phyloP scores from a whole-genome alignment of 768 basidiomycete species.

The Lactarius hatsudake region DNA sequence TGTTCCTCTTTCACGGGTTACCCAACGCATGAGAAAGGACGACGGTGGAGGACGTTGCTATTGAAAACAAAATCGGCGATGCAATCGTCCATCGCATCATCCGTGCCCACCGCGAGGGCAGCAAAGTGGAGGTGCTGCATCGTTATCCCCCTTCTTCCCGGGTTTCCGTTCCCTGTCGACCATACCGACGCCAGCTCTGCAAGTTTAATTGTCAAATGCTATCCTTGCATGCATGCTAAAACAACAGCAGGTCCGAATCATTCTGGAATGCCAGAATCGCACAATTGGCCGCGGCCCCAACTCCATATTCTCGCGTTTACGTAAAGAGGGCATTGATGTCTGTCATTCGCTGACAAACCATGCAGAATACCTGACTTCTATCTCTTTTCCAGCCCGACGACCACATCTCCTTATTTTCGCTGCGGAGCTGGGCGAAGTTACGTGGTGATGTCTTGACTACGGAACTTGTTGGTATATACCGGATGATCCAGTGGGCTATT shows the following conservation, averaged over 20 bases:
- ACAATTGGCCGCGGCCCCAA: constrained; percentile 85
- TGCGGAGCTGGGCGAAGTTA: constrained; percentile 93
- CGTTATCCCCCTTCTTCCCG: constrained; percentile 87
- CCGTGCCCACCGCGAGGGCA: constrained; percentile 73
- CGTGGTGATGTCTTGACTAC: constrained; percentile 80
- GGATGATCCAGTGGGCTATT: neutral
- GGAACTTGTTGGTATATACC: constrained; percentile 60
- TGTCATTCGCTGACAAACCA: constrained; percentile 30
- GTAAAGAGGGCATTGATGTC: constrained; percentile 87
- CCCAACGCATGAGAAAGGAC: constrained; percentile 49
- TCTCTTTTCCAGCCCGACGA: constrained; percentile 71
- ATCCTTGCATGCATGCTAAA: neutral
- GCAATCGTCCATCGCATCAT: constrained; percentile 90
- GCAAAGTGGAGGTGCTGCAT: constrained; percentile 92
- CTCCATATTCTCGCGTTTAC: constrained; percentile 84
- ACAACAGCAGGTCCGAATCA: constrained; percentile 73
- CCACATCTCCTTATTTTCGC: constrained; percentile 85
- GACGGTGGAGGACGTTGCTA: constrained; percentile 72
- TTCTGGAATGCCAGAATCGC: constrained; percentile 91
- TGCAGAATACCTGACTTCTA: constrained; percentile 12
- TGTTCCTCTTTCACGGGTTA: neutral
- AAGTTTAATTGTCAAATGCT: constrained; percentile 32
- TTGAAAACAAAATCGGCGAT: constrained; percentile 95
- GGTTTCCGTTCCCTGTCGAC: constrained; percentile 91
- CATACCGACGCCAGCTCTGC: constrained; percentile 91